Percentiles rank a stretch among this genome's conserved stretches.
Conservation (phyloP, 1,139 yeast species). For the Suhomyces chickasaworum region DNA sequence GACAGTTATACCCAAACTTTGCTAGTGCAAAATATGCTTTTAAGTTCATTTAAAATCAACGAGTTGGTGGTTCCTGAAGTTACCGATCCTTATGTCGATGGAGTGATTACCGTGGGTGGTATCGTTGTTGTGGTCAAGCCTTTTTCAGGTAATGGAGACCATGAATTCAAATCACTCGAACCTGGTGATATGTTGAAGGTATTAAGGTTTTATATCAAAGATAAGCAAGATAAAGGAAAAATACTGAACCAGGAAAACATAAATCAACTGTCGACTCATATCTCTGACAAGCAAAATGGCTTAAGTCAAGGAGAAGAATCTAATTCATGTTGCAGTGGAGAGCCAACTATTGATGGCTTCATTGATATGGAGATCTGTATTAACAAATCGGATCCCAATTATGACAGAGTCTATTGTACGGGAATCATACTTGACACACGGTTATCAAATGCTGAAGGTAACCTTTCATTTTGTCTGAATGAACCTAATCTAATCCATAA, state of each 20-base stretch:
- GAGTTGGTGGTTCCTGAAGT: slow-evolving; percentile 26
- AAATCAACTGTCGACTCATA: background rate
- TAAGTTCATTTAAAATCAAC: slow-evolving; percentile 17
- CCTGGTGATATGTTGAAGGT: slow-evolving; percentile 40
- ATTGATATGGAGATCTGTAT: slow-evolving; percentile 1
- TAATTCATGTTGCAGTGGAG: background rate
- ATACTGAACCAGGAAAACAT: too few species aligned
- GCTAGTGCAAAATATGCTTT: slow-evolving; percentile 29
- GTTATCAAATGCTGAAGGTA: slow-evolving; percentile 24
- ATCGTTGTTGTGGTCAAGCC: slow-evolving; percentile 41
- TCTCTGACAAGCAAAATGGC: background rate
- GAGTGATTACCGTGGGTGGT: slow-evolving; percentile 32
- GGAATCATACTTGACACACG: slow-evolving; percentile 36
- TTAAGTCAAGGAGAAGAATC: background rate
- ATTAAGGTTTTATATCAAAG: slow-evolving; percentile 27
- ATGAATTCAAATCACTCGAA: slow-evolving; percentile 30
- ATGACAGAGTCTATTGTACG: slow-evolving; percentile 29
- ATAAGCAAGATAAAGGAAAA: background rate
- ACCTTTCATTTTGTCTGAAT: slow-evolving; percentile 25
- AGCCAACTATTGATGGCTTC: background rate
- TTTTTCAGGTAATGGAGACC: slow-evolving; percentile 25
- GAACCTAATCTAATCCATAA: slow-evolving; percentile 7
- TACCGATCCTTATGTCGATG: slow-evolving; percentile 34
- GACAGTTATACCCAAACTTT: slow-evolving; percentile 34
- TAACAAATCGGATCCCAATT: slow-evolving; percentile 19